Percentiles rank a stretch among this genome's conserved stretches.
Conservation (phyloP, 2,329 filamentous ascomycete species). For the Epicoccum nigrum region DNA sequence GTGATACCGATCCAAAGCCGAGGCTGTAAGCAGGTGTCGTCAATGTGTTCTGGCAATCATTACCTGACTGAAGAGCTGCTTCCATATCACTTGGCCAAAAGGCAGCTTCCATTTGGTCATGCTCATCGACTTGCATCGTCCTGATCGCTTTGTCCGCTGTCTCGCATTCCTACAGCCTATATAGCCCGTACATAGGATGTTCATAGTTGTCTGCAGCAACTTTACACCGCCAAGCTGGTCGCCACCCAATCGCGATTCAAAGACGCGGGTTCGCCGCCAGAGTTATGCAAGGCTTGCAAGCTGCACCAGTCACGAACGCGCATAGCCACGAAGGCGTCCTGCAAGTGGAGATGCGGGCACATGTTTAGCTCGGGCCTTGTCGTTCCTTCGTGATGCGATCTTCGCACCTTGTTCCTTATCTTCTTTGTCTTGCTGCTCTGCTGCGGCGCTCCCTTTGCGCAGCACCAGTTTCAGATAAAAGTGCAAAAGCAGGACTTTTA, state of each 20-base stretch:
- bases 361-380: conserved; percentile 11
- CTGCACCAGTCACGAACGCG: conserved; percentile 14
- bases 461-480: conserved; percentile 7
- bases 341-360: conserved; percentile 14
- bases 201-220: conserved; percentile 7
- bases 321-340: conserved; percentile 13
- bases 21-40: neutral
- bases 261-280: conserved; percentile 11
- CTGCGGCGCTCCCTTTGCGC: conserved; percentile 6
- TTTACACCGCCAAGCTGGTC: conserved; percentile 15
- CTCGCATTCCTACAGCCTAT: neutral
- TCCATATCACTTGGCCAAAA: conserved; percentile 5
- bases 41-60: neutral
- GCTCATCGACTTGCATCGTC: neutral
- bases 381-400: conserved; percentile 5
- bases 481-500: conserved; percentile 2
- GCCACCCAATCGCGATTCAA: conserved; percentile 14
- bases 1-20: neutral
- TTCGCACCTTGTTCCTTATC: neutral
- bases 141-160: neutral
- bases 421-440: neutral
- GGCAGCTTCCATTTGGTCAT: conserved; percentile 1
- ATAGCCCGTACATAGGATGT: neutral
- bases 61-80: neutral
- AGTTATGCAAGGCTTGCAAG: conserved; percentile 6